Percentiles rank a stretch among this genome's conserved stretches.
phyloP scores from a whole-genome alignment of 805 yeast species.

The Pichia deserticola region DNA sequence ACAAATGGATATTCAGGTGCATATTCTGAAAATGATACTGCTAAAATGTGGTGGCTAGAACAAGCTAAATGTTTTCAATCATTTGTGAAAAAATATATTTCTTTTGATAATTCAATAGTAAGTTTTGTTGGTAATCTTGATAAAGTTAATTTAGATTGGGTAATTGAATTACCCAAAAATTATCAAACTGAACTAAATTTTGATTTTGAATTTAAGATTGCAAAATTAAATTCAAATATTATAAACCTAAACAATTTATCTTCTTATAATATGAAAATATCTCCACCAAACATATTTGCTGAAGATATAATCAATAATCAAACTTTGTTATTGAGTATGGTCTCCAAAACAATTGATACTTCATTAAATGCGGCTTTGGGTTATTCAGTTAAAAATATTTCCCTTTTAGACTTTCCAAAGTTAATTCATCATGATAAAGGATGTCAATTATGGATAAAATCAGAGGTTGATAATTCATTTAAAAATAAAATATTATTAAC shows the following conservation, averaged over 20 bases:
- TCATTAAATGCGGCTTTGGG: slow-evolving; percentile 28
- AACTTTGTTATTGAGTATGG: slow-evolving; percentile 14
- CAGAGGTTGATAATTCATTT: slow-evolving; percentile 25
- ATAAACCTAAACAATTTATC: background rate
- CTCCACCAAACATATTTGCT: slow-evolving; percentile 31
- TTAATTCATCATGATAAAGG: slow-evolving; percentile 28
- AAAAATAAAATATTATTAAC: slow-evolving; percentile 34
- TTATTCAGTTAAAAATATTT: slow-evolving; percentile 26
- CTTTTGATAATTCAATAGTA: slow-evolving; percentile 27
- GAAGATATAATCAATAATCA: slow-evolving; percentile 29
- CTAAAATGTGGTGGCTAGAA: slow-evolving; percentile 36
- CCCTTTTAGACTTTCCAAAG: slow-evolving; percentile 27
- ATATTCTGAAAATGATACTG: slow-evolving; percentile 25
- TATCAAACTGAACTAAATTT: slow-evolving; percentile 33
- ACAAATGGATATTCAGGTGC: slow-evolving; percentile 21
- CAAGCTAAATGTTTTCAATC: slow-evolving; percentile 31
- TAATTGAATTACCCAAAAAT: background rate
- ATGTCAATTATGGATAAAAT: slow-evolving; percentile 48
- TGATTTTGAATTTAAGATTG: slow-evolving; percentile 34
- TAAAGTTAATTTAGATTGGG: background rate
- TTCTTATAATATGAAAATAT: slow-evolving; percentile 11
- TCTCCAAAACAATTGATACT: slow-evolving; percentile 19
- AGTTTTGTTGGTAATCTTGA: slow-evolving; percentile 26
- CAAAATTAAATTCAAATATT: background rate
- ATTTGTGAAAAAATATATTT: slow-evolving; percentile 23